Base-by-base conservation (phyloP, 2,329 filamentous ascomycete genomes). In the Aureobasidium namibiae region DNA sequence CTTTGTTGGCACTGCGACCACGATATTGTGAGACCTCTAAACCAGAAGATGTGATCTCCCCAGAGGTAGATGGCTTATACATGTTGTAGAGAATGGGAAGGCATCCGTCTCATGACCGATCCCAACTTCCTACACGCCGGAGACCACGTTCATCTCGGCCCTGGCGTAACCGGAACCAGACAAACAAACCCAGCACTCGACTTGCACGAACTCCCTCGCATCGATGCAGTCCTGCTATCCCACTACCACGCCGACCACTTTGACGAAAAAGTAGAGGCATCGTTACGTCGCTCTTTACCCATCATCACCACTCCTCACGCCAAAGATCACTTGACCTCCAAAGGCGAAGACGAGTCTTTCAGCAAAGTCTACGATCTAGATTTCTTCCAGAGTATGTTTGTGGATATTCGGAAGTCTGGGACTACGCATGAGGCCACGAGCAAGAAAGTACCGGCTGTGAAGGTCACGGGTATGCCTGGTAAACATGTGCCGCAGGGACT, bases 111-210 rank as follows among this genome's bases (percentile, higher is more conserved):
- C 61, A 75, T 84, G 50, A 84, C 81, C 0, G 80, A 76, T 60
- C 82, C 83, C 9, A 86, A 86, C 69, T 87, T 88, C 70, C 76
- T 88, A 0, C 84, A 86, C 65, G 78, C 79, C 1, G 83, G 84
- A 33, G 83, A 86, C 65, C 82, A 87, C 64, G 83, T 87, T 9
- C 84, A 87, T 67, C 77, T 87, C 1, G 85, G 84, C 0, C 84
- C 84, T 0, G 83, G 83, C 1, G 82, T 87, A 1, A 80, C 76
- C 2, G 79, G 75, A 1, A 75, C 74, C 24, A 75, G 84, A 1
- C 69, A 71, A 24, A 86, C 80, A 0, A 80, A 87, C 62, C 84
- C 84, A 23, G 81, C 82, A 0, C 74, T 87, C 16, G 79, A 85
- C 60, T 67, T 87, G 5, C 75, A 83, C 49, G 75, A 82, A 29